These are phyloP conservation scores for Stylonectria norvegica DNA, from an alignment of 2,329 filamentous ascomycete species.

Conservation along the genomic window DNA sequence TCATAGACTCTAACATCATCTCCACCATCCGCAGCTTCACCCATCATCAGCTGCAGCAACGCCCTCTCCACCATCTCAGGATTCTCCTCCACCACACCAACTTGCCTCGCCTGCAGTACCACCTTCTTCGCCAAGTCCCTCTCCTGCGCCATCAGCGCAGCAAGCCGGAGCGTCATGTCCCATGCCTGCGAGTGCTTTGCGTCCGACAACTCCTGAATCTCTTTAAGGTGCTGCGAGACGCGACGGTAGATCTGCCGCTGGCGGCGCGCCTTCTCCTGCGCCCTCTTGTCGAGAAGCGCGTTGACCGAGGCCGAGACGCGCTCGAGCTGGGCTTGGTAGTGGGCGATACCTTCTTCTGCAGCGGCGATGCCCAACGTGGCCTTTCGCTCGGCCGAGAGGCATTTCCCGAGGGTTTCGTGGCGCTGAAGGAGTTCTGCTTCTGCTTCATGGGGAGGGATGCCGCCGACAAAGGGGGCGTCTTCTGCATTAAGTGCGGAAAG, in stretches of 20 bases:
- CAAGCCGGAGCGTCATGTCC: slow-evolving; percentile 6
- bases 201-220: slow-evolving; percentile 4
- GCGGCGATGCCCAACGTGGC: slow-evolving; percentile 1
- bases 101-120: slow-evolving; percentile 7
- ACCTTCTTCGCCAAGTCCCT: slow-evolving; percentile 6
- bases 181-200: slow-evolving; percentile 6
- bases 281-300: slow-evolving; percentile 6
- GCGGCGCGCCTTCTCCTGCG: slow-evolving; percentile 1
- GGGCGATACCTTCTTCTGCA: slow-evolving; percentile 5
- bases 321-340: slow-evolving; percentile 14
- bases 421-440: slow-evolving; percentile 17
- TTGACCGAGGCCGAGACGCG: slow-evolving; percentile 7
- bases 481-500: slow-evolving; percentile 17
- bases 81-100: slow-evolving; percentile 6
- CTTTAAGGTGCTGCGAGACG: slow-evolving; percentile 25
- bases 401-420: slow-evolving; percentile 15
- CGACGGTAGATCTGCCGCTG: slow-evolving; percentile 24
- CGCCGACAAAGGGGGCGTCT: slow-evolving; percentile 18
- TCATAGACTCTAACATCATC: not conserved
- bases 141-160: slow-evolving; percentile 7
- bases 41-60: slow-evolving; percentile 1
- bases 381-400: slow-evolving; percentile 6
- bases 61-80: slow-evolving; percentile 10
- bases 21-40: too few species aligned
- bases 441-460: slow-evolving; percentile 16